A percentile compares a stretch with the other conserved stretches of the same genome.
phyloP scores from a whole-genome alignment of 768 basidiomycete genomes.

The Tephrocybe sp. region DNA sequence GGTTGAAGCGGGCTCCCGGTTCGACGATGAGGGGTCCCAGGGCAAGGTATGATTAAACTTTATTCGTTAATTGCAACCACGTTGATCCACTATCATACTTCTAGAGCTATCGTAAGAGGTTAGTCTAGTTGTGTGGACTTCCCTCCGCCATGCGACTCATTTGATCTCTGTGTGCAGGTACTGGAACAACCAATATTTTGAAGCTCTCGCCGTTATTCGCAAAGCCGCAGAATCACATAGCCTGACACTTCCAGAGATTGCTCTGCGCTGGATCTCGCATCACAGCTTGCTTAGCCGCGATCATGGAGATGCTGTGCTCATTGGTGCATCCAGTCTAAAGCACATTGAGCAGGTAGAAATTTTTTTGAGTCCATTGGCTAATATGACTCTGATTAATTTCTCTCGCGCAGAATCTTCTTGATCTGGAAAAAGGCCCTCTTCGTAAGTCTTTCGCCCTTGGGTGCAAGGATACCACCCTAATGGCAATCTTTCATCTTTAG shows the following conservation, averaged over 20 bases:
- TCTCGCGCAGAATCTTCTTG: constrained; percentile 21
- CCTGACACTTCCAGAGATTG: constrained; percentile 43
- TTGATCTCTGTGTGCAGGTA: constrained; percentile 12
- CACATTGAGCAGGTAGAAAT: constrained; percentile 37
- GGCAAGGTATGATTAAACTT: constrained; percentile 40
- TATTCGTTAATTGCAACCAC: neutral
- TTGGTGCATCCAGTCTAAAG: constrained; percentile 40
- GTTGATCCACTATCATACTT: neutral
- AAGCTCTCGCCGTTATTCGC: constrained; percentile 19
- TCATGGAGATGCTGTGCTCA: constrained; percentile 37
- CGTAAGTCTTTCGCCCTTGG: constrained; percentile 11
- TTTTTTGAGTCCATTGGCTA: neutral
- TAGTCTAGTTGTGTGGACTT: neutral
- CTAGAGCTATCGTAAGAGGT: constrained; percentile 40
- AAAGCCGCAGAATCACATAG: constrained; percentile 25
- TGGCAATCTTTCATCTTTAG: neutral
- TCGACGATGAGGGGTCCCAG: constrained; percentile 45
- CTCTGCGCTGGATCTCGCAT: constrained; percentile 46
- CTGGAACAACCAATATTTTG: constrained; percentile 27
- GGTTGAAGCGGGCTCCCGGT: constrained; percentile 54
- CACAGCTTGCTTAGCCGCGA: constrained; percentile 38
- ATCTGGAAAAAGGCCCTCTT: constrained; percentile 25
- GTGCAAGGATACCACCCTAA: neutral
- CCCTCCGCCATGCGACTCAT: constrained; percentile 1
- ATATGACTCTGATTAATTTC: no score